phyloP scores from a whole-genome alignment of 164 flowering plant species.

The Nymphaea colorata region DNA sequence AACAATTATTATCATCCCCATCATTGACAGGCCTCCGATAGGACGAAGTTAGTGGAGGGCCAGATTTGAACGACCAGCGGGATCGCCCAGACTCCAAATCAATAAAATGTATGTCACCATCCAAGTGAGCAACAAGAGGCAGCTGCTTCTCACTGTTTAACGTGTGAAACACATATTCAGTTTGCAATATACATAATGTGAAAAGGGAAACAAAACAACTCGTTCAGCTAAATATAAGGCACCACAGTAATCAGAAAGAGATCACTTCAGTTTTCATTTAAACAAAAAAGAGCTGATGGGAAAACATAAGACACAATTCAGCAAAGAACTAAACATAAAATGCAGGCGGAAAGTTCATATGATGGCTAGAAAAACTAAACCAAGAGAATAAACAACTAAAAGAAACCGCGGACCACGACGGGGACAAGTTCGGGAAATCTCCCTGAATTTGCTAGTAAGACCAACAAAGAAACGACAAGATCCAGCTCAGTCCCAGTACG shows the following conservation, averaged over 20 bases:
- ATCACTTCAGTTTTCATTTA: background rate
- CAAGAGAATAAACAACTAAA: too few species aligned
- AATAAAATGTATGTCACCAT: slow-evolving; percentile 39
- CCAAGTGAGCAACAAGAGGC: slow-evolving; percentile 25
- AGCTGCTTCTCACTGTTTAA: background rate
- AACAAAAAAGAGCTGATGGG: background rate
- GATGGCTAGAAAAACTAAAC: background rate
- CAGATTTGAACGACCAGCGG: slow-evolving; percentile 45
- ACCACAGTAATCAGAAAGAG: background rate
- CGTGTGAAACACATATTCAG: background rate
- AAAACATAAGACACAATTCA: too few species aligned
- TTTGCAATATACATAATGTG: background rate
- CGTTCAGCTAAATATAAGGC: background rate
- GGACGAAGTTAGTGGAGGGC: slow-evolving; percentile 41
- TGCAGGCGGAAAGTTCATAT: background rate
- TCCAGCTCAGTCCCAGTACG: too few species aligned
- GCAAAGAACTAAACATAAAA: background rate
- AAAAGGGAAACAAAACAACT: background rate
- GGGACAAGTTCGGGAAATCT: too few species aligned
- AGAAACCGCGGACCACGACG: too few species aligned
- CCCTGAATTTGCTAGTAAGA: too few species aligned
- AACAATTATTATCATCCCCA: slow-evolving; percentile 16
- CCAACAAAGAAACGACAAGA: too few species aligned
- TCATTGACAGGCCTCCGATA: slow-evolving; percentile 20
- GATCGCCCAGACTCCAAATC: slow-evolving; percentile 22